Percentiles rank a stretch among this genome's conserved stretches.
These are phyloP conservation scores for Apiospora rasikravindrae DNA, from an alignment of 2,329 filamentous ascomycete species.

Conservation along the genomic window DNA sequence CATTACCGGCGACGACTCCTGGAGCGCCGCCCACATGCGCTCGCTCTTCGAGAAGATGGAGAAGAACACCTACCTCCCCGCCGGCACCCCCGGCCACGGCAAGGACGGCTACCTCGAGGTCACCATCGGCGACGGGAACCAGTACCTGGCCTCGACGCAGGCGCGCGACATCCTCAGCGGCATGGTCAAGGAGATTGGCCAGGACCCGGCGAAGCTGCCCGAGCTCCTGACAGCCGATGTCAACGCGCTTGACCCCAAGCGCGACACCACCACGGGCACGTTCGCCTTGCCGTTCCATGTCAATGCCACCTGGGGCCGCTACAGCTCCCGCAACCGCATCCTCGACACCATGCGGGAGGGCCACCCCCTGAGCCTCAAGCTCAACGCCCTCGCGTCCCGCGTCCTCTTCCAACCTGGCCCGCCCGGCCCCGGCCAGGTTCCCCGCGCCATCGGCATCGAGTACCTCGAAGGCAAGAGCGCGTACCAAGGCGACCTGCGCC, in stretches of 20 bases:
- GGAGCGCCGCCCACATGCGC: conserved; percentile 48
- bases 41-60: conserved; percentile 49
- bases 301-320: conserved; percentile 44
- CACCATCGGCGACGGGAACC: conserved; percentile 36
- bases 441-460: conserved; percentile 29
- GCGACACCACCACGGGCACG: conserved; percentile 48
- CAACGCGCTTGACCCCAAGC: conserved; percentile 23
- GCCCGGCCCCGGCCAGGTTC: conserved; percentile 12
- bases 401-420: conserved; percentile 27
- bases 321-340: conserved; percentile 56
- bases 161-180: conserved; percentile 8
- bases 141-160: conserved; percentile 14
- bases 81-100: conserved; percentile 50
- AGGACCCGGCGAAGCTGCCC: not conserved
- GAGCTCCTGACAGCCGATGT: conserved; percentile 12
- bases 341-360: conserved; percentile 44
- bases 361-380: conserved; percentile 47
- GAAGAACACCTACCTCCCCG: conserved; percentile 45
- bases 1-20: conserved; percentile 49
- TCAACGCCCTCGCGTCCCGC: conserved; percentile 34
- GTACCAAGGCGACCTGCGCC: conserved; percentile 29
- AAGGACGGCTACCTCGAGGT: conserved; percentile 54
- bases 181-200: conserved; percentile 13
- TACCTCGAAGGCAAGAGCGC: conserved; percentile 29
- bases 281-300: conserved; percentile 57